A percentile compares a stretch with the other conserved stretches of the same genome.
phyloP scores from a whole-genome alignment of 441 rosid genomes.

The Bruguiera hainesii region DNA sequence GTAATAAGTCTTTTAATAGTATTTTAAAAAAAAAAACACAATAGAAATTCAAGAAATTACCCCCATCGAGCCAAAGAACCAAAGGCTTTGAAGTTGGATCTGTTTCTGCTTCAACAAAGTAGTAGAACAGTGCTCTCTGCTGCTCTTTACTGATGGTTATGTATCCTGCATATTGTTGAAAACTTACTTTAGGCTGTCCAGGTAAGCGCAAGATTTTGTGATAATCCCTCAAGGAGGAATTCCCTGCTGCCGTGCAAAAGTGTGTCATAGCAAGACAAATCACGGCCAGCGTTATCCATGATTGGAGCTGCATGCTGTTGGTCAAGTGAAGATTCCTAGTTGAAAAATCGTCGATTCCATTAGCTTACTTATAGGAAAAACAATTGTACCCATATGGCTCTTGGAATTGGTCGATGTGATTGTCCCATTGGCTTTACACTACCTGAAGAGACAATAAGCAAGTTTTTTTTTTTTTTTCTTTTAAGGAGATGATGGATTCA shows the following conservation, averaged over 20 bases:
- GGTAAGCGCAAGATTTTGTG: slow-evolving; percentile 19
- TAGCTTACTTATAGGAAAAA: too few species aligned
- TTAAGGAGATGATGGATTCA: too few species aligned
- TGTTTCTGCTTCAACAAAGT: slow-evolving; percentile 28
- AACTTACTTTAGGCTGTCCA: slow-evolving; percentile 26
- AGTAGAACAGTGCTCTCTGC: slow-evolving; percentile 29
- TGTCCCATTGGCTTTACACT: too few species aligned
- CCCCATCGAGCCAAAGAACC: slow-evolving; percentile 36
- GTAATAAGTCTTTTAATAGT: too few species aligned
- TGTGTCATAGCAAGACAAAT: neutral
- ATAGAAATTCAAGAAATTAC: slow-evolving; percentile 1
- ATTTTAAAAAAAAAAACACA: too few species aligned
- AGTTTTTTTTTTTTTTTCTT: too few species aligned
- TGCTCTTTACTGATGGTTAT: slow-evolving; percentile 25
- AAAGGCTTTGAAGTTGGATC: slow-evolving; percentile 27
- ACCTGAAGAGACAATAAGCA: too few species aligned
- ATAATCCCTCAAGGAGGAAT: neutral
- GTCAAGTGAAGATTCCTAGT: too few species aligned
- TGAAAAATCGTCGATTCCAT: too few species aligned
- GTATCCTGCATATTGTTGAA: slow-evolving; percentile 31
- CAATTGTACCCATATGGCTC: too few species aligned
- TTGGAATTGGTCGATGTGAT: too few species aligned
- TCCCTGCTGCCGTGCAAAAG: neutral
- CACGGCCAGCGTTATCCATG: neutral
- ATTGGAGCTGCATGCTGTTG: slow-evolving; percentile 5